Evolutionary conservation across 2,329 filamentous ascomycete species (phyloP).

Genomic region (Endocalyx cinctus): DNA sequence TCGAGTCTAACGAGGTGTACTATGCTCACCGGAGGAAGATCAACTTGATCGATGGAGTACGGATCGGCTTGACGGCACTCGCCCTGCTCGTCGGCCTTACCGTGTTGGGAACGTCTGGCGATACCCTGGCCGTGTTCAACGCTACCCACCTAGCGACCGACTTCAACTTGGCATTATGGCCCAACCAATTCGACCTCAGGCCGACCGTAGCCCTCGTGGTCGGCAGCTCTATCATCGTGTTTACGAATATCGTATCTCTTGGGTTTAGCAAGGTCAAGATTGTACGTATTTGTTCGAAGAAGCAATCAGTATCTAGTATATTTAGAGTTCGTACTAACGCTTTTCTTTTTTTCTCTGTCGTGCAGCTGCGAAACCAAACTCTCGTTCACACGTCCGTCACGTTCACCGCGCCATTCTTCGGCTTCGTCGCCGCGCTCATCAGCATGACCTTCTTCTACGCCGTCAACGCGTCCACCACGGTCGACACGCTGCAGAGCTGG

Average conservation of each 20-base stretch:
- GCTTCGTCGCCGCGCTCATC: constrained; percentile 44
- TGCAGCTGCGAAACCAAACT: constrained; percentile 37
- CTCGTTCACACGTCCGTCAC: constrained; percentile 31
- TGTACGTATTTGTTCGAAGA: constrained; percentile 44
- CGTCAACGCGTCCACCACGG: constrained; percentile 46
- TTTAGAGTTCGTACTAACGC: constrained; percentile 9
- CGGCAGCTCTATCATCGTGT: constrained; percentile 44
- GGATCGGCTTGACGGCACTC: constrained; percentile 44
- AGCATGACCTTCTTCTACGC: constrained; percentile 54
- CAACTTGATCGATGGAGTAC: constrained; percentile 37
- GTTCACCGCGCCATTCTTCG: constrained; percentile 36
- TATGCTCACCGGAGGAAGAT: constrained; percentile 32
- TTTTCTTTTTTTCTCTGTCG: too few species aligned
- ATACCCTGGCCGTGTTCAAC: constrained; percentile 52
- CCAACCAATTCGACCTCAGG: constrained; percentile 49
- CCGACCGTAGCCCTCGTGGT: constrained; percentile 52
- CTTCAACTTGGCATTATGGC: constrained; percentile 54
- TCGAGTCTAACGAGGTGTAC: constrained; percentile 37
- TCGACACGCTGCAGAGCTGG: constrained; percentile 58
- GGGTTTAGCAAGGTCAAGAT: constrained; percentile 41
- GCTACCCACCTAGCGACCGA: constrained; percentile 44
- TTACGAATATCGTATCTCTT: constrained; percentile 45
- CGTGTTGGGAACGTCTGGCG: constrained; percentile 49
- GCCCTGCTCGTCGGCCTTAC: constrained; percentile 47
- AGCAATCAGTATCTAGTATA: too few species aligned